Evolutionary conservation across 1,284 basidiomycete genomes (phyloP).

Genomic region (Austroboletus niveus): DNA sequence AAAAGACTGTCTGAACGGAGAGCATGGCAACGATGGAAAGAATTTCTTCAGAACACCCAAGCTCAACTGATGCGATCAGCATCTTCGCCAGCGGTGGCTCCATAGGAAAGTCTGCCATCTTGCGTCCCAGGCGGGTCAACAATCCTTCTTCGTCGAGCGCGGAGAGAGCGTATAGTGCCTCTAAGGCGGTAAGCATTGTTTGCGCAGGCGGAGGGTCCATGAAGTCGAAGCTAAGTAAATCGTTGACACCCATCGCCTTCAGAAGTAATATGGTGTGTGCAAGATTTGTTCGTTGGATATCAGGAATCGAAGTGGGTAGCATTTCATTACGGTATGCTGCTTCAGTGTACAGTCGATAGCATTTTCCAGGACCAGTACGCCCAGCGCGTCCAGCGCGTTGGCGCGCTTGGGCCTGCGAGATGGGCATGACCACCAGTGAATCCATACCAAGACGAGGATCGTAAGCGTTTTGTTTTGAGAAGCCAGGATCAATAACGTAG

Average conservation of each 20-base stretch:
- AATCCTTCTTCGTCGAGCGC: constrained; percentile 97
- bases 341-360: constrained; percentile 97
- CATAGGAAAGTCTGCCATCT: constrained; percentile 99
- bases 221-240: constrained; percentile 97
- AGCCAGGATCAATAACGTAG: constrained; percentile 98
- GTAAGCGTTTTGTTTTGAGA: constrained; percentile 98
- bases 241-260: constrained; percentile 99
- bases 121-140: constrained; percentile 89
- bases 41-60: constrained; percentile 97
- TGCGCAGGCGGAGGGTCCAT: constrained; percentile 99
- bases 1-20: constrained; percentile 95
- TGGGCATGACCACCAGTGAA: constrained; percentile 97
- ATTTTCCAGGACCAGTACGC: constrained; percentile 97
- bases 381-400: constrained; percentile 96
- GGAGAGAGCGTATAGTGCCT: constrained; percentile 91
- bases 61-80: constrained; percentile 97
- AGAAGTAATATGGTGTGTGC: constrained; percentile 92
- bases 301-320: constrained; percentile 96
- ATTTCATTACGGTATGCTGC: constrained; percentile 98
- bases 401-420: constrained; percentile 96
- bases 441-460: constrained; percentile 98
- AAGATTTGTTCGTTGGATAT: constrained; percentile 95
- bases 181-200: constrained; percentile 93
- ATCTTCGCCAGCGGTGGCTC: constrained; percentile 96
- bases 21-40: constrained; percentile 97